Conservation (phyloP, 768 basidiomycete genomes). For the Termitomyces sp. region DNA sequence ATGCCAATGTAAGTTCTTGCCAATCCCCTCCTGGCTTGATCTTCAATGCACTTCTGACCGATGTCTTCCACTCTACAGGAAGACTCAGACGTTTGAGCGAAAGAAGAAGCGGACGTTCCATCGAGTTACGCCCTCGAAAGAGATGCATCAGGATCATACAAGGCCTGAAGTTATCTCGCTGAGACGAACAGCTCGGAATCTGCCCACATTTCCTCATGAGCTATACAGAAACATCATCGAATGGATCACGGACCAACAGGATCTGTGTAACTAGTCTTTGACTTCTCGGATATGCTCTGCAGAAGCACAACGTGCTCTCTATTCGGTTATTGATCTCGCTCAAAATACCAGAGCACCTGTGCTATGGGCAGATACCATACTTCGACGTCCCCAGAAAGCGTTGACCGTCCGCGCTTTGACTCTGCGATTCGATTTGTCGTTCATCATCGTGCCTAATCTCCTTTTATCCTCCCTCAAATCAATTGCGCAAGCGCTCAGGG, state of each 20-base stretch:
- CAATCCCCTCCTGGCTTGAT: background rate
- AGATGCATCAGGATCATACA: background rate
- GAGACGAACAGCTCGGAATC: background rate
- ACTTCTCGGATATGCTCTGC: constrained; percentile 13
- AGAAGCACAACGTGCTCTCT: constrained; percentile 18
- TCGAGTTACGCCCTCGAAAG: background rate
- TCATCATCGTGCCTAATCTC: constrained; percentile 17
- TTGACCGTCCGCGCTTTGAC: constrained; percentile 13
- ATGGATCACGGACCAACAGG: constrained; percentile 12
- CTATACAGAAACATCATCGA: constrained; percentile 15
- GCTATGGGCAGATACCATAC: constrained; percentile 17
- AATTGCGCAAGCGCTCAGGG: constrained; percentile 15
- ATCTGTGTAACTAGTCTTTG: constrained; percentile 14
- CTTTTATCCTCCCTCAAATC: constrained; percentile 11
- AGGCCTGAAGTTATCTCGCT: background rate
- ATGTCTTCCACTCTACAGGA: background rate
- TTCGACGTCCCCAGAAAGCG: constrained; percentile 11
- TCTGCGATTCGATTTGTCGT: constrained; percentile 16
- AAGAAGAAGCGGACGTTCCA: background rate
- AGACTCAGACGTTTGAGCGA: background rate
- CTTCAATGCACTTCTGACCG: background rate
- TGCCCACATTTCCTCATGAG: constrained; percentile 9
- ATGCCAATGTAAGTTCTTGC: constrained; percentile 1
- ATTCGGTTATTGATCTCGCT: constrained; percentile 15
- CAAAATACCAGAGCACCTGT: constrained; percentile 11